phyloP scores from a whole-genome alignment of 2,329 filamentous ascomycete genomes.

The Aspergillus japonicus region DNA sequence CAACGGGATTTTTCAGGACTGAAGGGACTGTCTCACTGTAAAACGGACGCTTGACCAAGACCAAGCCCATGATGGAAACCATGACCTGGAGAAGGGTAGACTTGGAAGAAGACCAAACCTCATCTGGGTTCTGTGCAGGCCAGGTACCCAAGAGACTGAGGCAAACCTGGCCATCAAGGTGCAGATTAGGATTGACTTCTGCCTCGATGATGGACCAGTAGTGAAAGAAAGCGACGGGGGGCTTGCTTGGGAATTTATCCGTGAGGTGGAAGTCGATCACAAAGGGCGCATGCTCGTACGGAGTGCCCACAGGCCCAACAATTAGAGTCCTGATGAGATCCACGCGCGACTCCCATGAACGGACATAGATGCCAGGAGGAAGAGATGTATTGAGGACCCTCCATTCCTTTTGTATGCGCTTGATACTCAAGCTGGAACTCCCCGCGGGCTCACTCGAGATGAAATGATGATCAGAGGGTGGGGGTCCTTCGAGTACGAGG shows the following conservation, averaged over 20 bases:
- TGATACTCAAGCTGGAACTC: conserved; percentile 31
- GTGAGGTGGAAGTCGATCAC: conserved; percentile 59
- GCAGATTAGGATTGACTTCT: conserved; percentile 61
- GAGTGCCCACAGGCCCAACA: conserved; percentile 58
- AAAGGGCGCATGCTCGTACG: conserved; percentile 61
- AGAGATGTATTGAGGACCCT: conserved; percentile 56
- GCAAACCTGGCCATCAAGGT: conserved; percentile 63
- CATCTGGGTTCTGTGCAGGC: conserved; percentile 53
- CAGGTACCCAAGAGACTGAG: conserved; percentile 60
- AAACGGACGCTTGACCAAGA: conserved; percentile 60
- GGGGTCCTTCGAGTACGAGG: conserved; percentile 41
- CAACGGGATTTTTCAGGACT: neutral
- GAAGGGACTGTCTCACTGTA: conserved; percentile 47
- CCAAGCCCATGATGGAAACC: conserved; percentile 57
- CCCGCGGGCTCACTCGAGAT: conserved; percentile 26
- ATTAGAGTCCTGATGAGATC: conserved; percentile 60
- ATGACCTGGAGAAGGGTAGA: conserved; percentile 58
- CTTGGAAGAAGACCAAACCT: conserved; percentile 54
- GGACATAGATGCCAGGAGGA: conserved; percentile 57
- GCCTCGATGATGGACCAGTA: conserved; percentile 56
- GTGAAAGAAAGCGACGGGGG: conserved; percentile 59
- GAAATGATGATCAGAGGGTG: conserved; percentile 48
- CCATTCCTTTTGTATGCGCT: conserved; percentile 58
- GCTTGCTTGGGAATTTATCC: conserved; percentile 50
- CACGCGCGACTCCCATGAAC: conserved; percentile 59